These are phyloP conservation scores for Asparagopsis taxiformis DNA, from an alignment of 31 red algal species.

Conservation along the genomic window DNA sequence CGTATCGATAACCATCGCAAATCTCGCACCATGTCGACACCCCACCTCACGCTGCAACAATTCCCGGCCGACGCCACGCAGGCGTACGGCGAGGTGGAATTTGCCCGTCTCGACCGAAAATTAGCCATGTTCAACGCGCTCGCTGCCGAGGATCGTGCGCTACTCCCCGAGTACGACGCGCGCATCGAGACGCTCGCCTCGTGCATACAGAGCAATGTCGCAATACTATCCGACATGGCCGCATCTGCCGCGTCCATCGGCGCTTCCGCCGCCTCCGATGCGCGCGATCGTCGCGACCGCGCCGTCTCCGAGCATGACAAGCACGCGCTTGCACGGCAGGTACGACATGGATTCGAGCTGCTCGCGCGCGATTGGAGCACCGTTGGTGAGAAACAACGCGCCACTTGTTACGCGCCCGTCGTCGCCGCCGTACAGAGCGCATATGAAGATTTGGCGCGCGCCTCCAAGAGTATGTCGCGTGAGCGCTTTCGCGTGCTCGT, in stretches of 20 bases:
- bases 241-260: constrained; percentile 29
- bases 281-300: not conserved
- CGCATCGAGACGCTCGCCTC: constrained; percentile 42
- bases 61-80: constrained; percentile 44
- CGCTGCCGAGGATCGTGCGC: constrained; percentile 30
- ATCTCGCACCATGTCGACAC: too few species aligned
- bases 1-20: too few species aligned
- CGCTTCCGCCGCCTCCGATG: not conserved
- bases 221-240: constrained; percentile 30
- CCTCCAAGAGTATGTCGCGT: too few species aligned
- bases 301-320: constrained; percentile 13
- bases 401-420: constrained; percentile 30
- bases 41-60: constrained; percentile 54
- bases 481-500: constrained; percentile 76
- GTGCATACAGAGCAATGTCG: constrained; percentile 47
- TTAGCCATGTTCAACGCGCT: constrained; percentile 41
- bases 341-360: constrained; percentile 43
- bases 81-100: constrained; percentile 45
- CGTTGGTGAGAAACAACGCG: constrained; percentile 22
- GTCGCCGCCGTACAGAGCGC: constrained; percentile 60
- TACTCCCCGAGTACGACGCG: constrained; percentile 61
- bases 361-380: constrained; percentile 58
- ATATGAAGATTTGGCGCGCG: too few species aligned
- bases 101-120: constrained; percentile 69
- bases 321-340: constrained; percentile 22